These are phyloP conservation scores for Castanea mollissima DNA, from an alignment of 306 rosid species.

Conservation along the genomic window DNA sequence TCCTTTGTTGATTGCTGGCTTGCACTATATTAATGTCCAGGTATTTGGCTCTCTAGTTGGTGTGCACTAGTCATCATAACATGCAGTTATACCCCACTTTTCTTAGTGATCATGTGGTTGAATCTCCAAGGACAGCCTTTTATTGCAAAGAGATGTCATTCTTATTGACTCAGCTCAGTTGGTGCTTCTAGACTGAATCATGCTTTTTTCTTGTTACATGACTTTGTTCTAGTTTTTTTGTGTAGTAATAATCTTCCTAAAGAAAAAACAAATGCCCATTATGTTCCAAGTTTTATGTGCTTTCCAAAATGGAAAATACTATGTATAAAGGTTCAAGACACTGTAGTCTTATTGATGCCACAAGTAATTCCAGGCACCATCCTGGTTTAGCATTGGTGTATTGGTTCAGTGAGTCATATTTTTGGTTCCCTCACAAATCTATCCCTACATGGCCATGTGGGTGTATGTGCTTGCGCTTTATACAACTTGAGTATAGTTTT, in stretches of 20 bases:
- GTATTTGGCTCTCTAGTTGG: constrained; percentile 31
- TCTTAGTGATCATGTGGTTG: background rate
- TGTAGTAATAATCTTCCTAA: background rate
- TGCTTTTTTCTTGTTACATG: background rate
- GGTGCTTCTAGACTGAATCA: background rate
- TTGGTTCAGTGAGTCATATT: background rate
- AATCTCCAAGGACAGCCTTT: background rate
- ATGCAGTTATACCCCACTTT: background rate
- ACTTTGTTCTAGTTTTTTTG: background rate
- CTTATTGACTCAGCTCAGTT: background rate
- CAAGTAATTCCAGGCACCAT: background rate
- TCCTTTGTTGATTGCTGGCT: constrained; percentile 69
- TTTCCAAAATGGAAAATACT: background rate
- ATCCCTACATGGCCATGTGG: background rate
- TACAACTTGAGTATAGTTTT: background rate
- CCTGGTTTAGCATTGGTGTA: background rate
- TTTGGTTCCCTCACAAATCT: background rate
- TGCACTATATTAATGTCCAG: constrained; percentile 75
- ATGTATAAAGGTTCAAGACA: background rate
- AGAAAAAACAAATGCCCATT: background rate
- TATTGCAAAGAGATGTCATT: background rate
- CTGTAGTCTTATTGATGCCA: background rate
- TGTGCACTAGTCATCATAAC: background rate
- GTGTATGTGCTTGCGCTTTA: background rate
- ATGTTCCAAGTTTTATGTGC: background rate